A percentile compares a stretch with the other conserved stretches of the same genome.
phyloP scores from a whole-genome alignment of 2,329 filamentous ascomycete species.

The Myriosclerotinia duriaeana region DNA sequence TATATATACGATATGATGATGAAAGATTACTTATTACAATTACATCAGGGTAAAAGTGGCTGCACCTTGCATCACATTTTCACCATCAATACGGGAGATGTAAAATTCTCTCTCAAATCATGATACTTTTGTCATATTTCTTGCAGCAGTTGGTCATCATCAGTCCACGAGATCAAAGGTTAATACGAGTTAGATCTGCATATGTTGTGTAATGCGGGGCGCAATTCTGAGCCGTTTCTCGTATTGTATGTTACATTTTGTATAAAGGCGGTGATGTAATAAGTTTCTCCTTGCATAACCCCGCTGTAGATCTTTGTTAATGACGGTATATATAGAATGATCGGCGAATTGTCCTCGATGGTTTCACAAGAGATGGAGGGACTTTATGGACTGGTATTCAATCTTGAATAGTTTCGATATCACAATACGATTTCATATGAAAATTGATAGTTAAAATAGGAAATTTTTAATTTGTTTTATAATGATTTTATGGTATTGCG shows the following conservation, averaged over 20 bases:
- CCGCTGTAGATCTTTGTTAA: conserved; percentile 2
- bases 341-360: background rate
- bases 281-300: background rate
- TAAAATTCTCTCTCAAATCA: background rate
- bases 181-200: background rate
- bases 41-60: too few relatives aligned
- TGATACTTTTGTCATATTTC: background rate
- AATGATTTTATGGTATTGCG: background rate
- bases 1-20: background rate
- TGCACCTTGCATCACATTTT: background rate
- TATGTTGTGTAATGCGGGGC: background rate
- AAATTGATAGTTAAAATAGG: background rate
- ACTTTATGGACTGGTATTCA: background rate
- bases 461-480: background rate
- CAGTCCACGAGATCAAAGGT: background rate
- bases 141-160: background rate
- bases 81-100: background rate
- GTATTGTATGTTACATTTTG: background rate
- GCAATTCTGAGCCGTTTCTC: background rate
- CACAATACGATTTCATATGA: background rate
- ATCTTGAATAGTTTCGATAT: background rate
- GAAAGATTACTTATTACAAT: background rate
- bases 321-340: background rate
- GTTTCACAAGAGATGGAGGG: background rate
- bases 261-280: background rate